phyloP scores from a whole-genome alignment of 169 alveolate genomes.

The Cryptosporidium xiaoi region DNA sequence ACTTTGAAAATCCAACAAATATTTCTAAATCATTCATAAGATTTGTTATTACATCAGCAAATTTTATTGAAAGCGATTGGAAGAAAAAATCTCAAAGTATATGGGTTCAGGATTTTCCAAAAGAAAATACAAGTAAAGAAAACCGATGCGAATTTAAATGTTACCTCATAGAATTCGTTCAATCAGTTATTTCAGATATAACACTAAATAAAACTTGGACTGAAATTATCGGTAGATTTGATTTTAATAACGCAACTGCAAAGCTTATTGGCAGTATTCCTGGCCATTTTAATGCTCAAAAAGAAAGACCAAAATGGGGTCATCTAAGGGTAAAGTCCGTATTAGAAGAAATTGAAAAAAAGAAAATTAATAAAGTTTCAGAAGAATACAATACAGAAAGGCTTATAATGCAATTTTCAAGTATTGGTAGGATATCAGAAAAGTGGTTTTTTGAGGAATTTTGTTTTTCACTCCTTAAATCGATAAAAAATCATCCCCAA shows the following conservation, averaged over 20 bases:
- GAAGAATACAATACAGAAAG: neutral
- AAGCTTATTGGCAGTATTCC: conserved; percentile 57
- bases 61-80: conserved; percentile 45
- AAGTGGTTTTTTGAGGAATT: conserved; percentile 60
- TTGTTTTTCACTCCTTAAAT: neutral
- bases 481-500: neutral
- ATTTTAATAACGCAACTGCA: conserved; percentile 44
- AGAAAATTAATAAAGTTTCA: neutral
- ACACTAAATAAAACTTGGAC: conserved; percentile 15
- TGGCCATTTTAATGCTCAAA: conserved; percentile 15
- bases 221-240: neutral
- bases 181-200: neutral
- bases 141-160: conserved; percentile 26
- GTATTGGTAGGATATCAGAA: conserved; percentile 55
- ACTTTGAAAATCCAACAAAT: conserved; percentile 9
- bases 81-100: conserved; percentile 33
- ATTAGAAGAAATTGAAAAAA: conserved; percentile 2
- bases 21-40: conserved; percentile 20
- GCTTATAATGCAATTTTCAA: conserved; percentile 33
- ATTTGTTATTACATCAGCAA: conserved; percentile 64
- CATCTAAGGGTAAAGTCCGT: conserved; percentile 42
- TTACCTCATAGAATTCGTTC: conserved; percentile 13
- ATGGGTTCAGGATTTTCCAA: conserved; percentile 64
- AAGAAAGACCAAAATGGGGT: conserved; percentile 25
- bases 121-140: neutral